These are phyloP conservation scores for Scutellaria galericulata DNA, from an alignment of 257 asterid species.

Conservation along the genomic window DNA sequence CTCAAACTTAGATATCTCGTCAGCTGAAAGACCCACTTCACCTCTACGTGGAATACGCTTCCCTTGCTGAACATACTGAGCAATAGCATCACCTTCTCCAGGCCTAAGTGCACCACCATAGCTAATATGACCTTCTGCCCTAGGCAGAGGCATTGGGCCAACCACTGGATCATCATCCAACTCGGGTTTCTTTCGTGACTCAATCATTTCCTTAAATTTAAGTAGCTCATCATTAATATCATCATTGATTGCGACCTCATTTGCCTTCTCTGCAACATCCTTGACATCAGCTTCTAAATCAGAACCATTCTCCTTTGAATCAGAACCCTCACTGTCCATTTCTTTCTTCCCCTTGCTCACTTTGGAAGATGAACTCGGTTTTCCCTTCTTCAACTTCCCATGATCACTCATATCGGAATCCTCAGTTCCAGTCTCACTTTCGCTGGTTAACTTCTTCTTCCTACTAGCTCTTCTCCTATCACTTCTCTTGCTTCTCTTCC, in stretches of 20 bases:
- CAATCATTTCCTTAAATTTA: conserved; percentile 70
- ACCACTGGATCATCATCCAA: conserved; percentile 70
- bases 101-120: conserved; percentile 99
- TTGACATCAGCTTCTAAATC: conserved; percentile 46
- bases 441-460: conserved; percentile 50
- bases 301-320: conserved; percentile 37
- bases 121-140: conserved; percentile 94
- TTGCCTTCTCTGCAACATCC: conserved; percentile 37
- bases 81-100: conserved; percentile 99
- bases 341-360: conserved; percentile 55
- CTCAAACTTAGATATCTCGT: conserved; percentile 90
- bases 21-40: conserved; percentile 98
- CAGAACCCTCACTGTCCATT: conserved; percentile 39
- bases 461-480: conserved; percentile 48
- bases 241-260: conserved; percentile 44
- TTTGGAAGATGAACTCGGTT: conserved; percentile 50
- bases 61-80: conserved; percentile 98
- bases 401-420: conserved; percentile 58
- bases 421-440: conserved; percentile 64
- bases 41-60: conserved; percentile 99
- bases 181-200: conserved; percentile 56
- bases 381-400: conserved; percentile 47
- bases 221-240: conserved; percentile 58
- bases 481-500: conserved; percentile 46
- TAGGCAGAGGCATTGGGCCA: conserved; percentile 96